Conservation (phyloP, 1,139 yeast genomes). For the Hansenula sp. region DNA sequence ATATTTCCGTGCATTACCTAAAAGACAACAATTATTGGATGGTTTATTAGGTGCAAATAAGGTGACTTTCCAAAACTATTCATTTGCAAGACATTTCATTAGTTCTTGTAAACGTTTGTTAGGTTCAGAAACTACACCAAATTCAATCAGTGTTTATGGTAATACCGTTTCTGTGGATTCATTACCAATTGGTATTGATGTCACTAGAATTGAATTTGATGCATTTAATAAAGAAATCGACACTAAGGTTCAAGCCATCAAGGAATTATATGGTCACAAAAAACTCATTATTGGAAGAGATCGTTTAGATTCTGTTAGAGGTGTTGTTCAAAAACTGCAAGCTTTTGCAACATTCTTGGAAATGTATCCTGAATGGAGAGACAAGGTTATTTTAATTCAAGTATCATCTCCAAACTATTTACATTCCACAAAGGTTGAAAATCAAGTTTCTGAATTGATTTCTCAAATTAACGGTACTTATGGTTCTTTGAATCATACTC, state of each 20-base stretch:
- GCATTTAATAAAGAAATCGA: constrained; percentile 41
- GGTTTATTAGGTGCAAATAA: constrained; percentile 90
- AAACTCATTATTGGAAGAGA: constrained; percentile 83
- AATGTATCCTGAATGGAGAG: constrained; percentile 90
- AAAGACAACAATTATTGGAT: constrained; percentile 74
- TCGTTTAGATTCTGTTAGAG: constrained; percentile 73
- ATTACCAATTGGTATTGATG: constrained; percentile 84
- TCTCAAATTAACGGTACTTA: constrained; percentile 76
- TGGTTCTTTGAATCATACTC: constrained; percentile 75
- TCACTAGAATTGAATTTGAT: constrained; percentile 56
- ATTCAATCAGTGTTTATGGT: constrained; percentile 70
- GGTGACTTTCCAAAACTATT: constrained; percentile 79
- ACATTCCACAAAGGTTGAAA: constrained; percentile 54
- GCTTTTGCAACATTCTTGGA: constrained; percentile 80
- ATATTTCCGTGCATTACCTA: constrained; percentile 83
- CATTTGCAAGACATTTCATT: constrained; percentile 86
- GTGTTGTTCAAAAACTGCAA: constrained; percentile 76
- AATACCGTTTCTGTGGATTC: constrained; percentile 68
- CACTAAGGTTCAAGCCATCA: constrained; percentile 46
- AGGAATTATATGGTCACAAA: constrained; percentile 65
- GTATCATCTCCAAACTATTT: constrained; percentile 64
- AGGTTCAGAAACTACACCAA: constrained; percentile 59
- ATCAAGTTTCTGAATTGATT: constrained; percentile 74
- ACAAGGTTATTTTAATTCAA: constrained; percentile 83
- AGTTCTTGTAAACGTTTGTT: constrained; percentile 82